Evolutionary conservation across 352 stramenopile genomes (phyloP).

Genomic region (Globisporangium iwayamae): DNA sequence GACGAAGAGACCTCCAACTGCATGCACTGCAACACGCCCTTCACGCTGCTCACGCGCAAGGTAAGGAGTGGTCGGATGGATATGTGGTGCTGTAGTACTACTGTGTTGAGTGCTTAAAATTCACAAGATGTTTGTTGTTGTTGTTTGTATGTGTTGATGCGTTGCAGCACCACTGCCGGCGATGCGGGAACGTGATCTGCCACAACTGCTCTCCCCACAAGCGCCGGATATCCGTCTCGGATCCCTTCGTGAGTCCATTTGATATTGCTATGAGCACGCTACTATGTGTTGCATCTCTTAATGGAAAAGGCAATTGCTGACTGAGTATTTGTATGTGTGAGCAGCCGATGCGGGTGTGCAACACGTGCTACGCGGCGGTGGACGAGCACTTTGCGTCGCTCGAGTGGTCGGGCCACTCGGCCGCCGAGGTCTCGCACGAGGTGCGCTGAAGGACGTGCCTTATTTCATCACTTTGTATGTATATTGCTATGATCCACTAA

Average conservation of each 20-base stretch:
- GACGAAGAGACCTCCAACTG: constrained; percentile 84
- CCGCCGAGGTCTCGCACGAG: constrained; percentile 41
- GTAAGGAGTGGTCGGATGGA: constrained; percentile 19
- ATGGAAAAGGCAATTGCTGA: not conserved
- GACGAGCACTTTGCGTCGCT: constrained; percentile 83
- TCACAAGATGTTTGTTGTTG: not conserved
- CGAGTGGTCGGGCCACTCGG: constrained; percentile 79
- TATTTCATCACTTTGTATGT: too few species aligned
- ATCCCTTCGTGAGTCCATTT: constrained; percentile 64
- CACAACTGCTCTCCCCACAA: constrained; percentile 87
- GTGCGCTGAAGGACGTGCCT: not conserved
- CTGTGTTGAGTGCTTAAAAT: too few species aligned
- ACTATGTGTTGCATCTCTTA: constrained; percentile 3
- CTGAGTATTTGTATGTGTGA: constrained; percentile 5
- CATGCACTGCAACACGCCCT: constrained; percentile 85
- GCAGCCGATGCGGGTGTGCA: constrained; percentile 85
- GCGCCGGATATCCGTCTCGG: constrained; percentile 71
- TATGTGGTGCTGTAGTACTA: too few species aligned
- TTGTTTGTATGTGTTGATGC: not conserved
- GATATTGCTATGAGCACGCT: not conserved
- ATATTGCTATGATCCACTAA: too few species aligned
- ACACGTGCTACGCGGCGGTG: constrained; percentile 79
- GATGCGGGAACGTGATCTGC: constrained; percentile 82
- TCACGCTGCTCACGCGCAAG: constrained; percentile 82
- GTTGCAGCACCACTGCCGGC: constrained; percentile 71